Evolutionary conservation across 2,329 filamentous ascomycete species (phyloP).

Genomic region (Drechslerella stenobrocha): DNA sequence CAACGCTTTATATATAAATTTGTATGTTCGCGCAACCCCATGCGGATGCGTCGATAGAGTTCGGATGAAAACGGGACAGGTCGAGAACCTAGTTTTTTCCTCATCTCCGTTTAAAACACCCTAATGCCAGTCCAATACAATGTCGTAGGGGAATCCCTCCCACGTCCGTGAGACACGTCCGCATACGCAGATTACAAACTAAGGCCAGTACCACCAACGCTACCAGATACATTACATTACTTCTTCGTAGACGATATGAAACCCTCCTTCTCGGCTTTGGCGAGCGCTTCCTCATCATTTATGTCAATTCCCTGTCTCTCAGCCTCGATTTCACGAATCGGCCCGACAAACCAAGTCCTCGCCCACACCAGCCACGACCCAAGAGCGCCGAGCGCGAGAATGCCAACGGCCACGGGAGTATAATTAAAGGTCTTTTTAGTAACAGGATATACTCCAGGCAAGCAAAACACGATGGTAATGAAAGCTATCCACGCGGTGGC

Average conservation of each 20-base stretch:
- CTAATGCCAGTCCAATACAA: too few relatives aligned
- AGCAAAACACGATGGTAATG: slow-evolving; percentile 64
- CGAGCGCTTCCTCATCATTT: slow-evolving; percentile 58
- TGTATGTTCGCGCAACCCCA: neutral
- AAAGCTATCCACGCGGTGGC: slow-evolving; percentile 62
- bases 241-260: slow-evolving; percentile 19
- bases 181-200: too few relatives aligned
- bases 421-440: slow-evolving; percentile 65
- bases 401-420: slow-evolving; percentile 64
- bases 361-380: slow-evolving; percentile 62
- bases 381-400: slow-evolving; percentile 60
- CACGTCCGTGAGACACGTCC: too few relatives aligned
- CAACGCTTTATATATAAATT: too few relatives aligned
- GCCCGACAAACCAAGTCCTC: slow-evolving; percentile 63
- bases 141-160: too few relatives aligned
- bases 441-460: slow-evolving; percentile 63
- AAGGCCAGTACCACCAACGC: too few relatives aligned
- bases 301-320: slow-evolving; percentile 60
- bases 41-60: slow-evolving; percentile 14
- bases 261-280: slow-evolving; percentile 55
- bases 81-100: neutral
- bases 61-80: slow-evolving; percentile 17
- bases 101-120: too few relatives aligned
- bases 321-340: slow-evolving; percentile 61
- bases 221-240: slow-evolving; percentile 1